Percentiles rank a stretch among this genome's conserved stretches.
These are phyloP conservation scores for Agrocybe chaxingu DNA, from an alignment of 768 basidiomycete genomes.

Conservation along the genomic window DNA sequence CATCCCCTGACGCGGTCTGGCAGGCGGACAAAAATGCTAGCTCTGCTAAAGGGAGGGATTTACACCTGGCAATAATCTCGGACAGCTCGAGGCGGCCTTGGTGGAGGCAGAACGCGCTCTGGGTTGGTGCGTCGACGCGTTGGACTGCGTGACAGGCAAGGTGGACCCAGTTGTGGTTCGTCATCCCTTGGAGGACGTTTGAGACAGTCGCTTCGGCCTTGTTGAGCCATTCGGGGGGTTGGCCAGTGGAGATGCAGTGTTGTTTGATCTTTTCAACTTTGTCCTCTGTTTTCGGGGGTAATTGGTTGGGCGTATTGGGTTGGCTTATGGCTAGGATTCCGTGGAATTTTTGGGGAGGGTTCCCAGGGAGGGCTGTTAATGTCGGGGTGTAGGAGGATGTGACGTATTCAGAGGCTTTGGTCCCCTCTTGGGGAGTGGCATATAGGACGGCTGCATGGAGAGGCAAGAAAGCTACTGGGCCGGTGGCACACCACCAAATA, in stretches of 20 bases:
- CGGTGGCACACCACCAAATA: conserved; percentile 26
- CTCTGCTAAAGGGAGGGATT: conserved; percentile 14
- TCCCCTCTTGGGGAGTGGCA: not conserved
- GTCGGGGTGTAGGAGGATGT: conserved; percentile 15
- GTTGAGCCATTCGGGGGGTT: not conserved
- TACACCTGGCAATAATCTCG: conserved; percentile 9
- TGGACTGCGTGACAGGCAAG: conserved; percentile 1
- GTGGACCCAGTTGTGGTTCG: not conserved
- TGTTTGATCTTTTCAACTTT: not conserved
- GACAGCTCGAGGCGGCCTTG: conserved; percentile 11
- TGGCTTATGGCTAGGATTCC: not conserved
- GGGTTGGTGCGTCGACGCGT: not conserved
- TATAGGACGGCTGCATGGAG: conserved; percentile 16
- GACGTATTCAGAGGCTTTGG: conserved; percentile 1
- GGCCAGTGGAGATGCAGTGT: not conserved
- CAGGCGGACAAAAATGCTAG: conserved; percentile 41
- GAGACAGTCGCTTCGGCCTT: conserved; percentile 5
- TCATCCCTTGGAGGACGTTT: conserved; percentile 3
- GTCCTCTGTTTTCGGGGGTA: not conserved
- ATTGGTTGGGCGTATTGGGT: not conserved
- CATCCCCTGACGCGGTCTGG: conserved; percentile 29
- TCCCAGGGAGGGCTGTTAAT: not conserved
- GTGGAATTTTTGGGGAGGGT: too few species aligned
- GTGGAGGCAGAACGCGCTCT: not conserved
- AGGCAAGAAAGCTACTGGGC: conserved; percentile 19